These are phyloP conservation scores for Clitopilus hobsonii DNA, from an alignment of 768 basidiomycete species.

Conservation along the genomic window DNA sequence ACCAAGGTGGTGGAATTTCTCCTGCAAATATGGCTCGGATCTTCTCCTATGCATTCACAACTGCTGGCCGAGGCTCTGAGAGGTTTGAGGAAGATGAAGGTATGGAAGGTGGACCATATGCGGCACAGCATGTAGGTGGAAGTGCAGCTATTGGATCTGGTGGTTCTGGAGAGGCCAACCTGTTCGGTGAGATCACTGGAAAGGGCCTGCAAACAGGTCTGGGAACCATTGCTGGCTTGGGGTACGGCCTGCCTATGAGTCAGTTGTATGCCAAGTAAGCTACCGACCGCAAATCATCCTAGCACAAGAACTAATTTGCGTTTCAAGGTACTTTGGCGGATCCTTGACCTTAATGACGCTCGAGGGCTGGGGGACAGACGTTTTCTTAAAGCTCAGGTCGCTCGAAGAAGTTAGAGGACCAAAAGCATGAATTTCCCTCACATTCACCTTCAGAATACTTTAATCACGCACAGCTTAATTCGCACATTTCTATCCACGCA, in stretches of 20 bases:
- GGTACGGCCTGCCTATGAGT: slow-evolving; percentile 85
- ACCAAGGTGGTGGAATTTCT: slow-evolving; percentile 83
- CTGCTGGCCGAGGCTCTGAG: slow-evolving; percentile 53
- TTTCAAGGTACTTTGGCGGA: slow-evolving; percentile 75
- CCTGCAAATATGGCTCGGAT: slow-evolving; percentile 71
- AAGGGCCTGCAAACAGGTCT: slow-evolving; percentile 75
- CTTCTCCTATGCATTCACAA: slow-evolving; percentile 91
- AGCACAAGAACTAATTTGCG: background rate
- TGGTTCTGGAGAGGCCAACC: slow-evolving; percentile 38
- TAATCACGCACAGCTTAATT: no score
- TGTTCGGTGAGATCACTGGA: slow-evolving; percentile 76
- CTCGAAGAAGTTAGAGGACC: slow-evolving; percentile 46
- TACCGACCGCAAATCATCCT: background rate
- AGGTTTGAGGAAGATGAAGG: slow-evolving; percentile 28
- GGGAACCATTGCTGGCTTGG: slow-evolving; percentile 88
- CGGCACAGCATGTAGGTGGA: slow-evolving; percentile 74
- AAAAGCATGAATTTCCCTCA: slow-evolving; percentile 30
- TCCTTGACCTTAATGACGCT: slow-evolving; percentile 76
- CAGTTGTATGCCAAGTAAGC: slow-evolving; percentile 60
- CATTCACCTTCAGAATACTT: no score
- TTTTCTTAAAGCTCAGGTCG: slow-evolving; percentile 45
- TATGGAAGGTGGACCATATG: slow-evolving; percentile 67
- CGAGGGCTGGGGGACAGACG: slow-evolving; percentile 78
- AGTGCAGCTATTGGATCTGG: slow-evolving; percentile 51
- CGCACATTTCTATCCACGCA: no score